Conservation (phyloP, 1,139 yeast genomes). For the Saccharomyces hybrid region DNA sequence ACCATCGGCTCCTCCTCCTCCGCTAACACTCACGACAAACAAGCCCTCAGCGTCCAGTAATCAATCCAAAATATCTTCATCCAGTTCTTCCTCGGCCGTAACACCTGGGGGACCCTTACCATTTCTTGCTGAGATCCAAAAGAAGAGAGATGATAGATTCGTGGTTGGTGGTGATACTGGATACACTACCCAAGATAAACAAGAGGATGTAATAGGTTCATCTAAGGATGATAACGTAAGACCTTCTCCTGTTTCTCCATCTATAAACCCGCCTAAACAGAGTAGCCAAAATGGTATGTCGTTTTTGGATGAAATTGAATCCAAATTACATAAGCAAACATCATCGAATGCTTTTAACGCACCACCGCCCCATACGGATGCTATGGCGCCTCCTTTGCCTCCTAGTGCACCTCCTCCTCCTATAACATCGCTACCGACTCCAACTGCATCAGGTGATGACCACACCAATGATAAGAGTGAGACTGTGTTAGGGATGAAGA, state of each 20-base stretch:
- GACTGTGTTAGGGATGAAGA: background rate
- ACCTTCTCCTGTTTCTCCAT: constrained; percentile 12
- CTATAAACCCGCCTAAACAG: constrained; percentile 4
- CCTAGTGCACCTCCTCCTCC: constrained; percentile 10
- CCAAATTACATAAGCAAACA: constrained; percentile 19
- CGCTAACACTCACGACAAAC: constrained; percentile 13
- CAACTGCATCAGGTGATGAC: constrained; percentile 15
- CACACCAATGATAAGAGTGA: background rate
- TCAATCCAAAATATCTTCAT: constrained; percentile 4
- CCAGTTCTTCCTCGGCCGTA: constrained; percentile 10
- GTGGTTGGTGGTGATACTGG: constrained; percentile 36
- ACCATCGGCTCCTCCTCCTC: constrained; percentile 14
- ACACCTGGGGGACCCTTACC: constrained; percentile 32
- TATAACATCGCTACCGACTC: constrained; percentile 11
- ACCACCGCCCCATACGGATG: constrained; percentile 16
- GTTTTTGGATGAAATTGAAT: constrained; percentile 25
- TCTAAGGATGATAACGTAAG: constrained; percentile 6
- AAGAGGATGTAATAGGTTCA: constrained; percentile 17
- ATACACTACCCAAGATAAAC: constrained; percentile 31
- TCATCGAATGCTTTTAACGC: constrained; percentile 14
- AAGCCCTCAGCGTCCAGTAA: constrained; percentile 19
- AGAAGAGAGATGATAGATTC: constrained; percentile 46
- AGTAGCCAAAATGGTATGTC: constrained; percentile 15
- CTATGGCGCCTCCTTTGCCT: constrained; percentile 11
- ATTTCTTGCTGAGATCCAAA: constrained; percentile 50